Evolutionary conservation across 352 stramenopile genomes (phyloP).

Genomic region (Pythium sp.): DNA sequence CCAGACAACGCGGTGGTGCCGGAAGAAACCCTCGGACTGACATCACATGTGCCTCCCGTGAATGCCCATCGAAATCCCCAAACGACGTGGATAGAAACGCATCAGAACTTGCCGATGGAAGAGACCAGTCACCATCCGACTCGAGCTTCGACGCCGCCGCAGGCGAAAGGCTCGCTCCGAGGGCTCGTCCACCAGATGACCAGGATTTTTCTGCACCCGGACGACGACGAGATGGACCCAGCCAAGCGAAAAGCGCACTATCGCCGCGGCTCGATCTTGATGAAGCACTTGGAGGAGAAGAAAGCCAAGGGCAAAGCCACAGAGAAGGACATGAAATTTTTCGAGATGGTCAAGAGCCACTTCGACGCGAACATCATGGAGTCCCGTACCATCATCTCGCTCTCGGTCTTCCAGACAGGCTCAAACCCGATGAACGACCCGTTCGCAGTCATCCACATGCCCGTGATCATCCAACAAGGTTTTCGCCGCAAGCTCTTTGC

Average conservation of each 20-base stretch:
- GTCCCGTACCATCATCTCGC: constrained; percentile 69
- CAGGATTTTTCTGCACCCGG: constrained; percentile 33
- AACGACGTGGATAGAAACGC: constrained; percentile 3
- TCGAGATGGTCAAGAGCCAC: constrained; percentile 68
- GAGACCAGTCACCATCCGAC: not conserved
- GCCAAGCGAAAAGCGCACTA: constrained; percentile 49
- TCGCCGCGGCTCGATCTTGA: constrained; percentile 64
- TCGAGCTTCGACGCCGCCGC: constrained; percentile 8
- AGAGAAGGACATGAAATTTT: constrained; percentile 79
- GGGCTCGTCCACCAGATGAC: constrained; percentile 36
- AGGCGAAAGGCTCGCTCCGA: constrained; percentile 25
- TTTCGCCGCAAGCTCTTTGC: constrained; percentile 75
- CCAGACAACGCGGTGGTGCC: constrained; percentile 19
- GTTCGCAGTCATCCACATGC: constrained; percentile 72
- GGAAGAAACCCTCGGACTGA: constrained; percentile 11
- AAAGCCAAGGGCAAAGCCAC: constrained; percentile 53
- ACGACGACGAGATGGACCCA: constrained; percentile 40
- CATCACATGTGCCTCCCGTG: not conserved
- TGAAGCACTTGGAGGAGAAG: constrained; percentile 70
- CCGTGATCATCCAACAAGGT: constrained; percentile 56
- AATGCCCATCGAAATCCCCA: not conserved
- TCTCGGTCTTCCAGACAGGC: constrained; percentile 73
- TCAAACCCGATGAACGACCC: constrained; percentile 70
- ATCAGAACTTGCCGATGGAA: not conserved
- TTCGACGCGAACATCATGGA: constrained; percentile 76